These are phyloP conservation scores for Botrytis hyacinthi DNA, from an alignment of 2,329 filamentous ascomycete genomes.

Conservation along the genomic window DNA sequence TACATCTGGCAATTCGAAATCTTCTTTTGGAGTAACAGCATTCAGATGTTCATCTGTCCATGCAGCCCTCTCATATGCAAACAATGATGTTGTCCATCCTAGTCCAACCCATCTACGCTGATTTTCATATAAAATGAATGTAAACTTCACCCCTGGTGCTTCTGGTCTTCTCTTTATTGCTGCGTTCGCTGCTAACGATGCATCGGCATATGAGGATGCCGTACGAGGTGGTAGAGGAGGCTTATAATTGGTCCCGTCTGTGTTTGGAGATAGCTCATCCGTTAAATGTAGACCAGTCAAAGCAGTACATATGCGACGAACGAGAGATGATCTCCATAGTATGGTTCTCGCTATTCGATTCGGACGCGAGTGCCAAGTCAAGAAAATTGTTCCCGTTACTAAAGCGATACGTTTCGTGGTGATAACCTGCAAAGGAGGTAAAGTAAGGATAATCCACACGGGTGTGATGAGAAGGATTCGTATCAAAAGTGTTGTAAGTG, in stretches of 20 bases:
- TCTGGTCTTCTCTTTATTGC: conserved; percentile 44
- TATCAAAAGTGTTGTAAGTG: conserved; percentile 84
- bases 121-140: conserved; percentile 95
- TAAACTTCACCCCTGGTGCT: conserved; percentile 85
- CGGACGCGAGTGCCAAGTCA: conserved; percentile 91
- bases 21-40: conserved; percentile 69
- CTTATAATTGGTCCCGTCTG: conserved; percentile 32
- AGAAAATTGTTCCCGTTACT: conserved; percentile 77
- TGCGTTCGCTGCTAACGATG: conserved; percentile 39
- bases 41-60: conserved; percentile 98
- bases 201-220: conserved; percentile 28
- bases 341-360: conserved; percentile 82
- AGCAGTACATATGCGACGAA: conserved; percentile 66
- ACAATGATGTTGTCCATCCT: conserved; percentile 89
- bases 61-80: conserved; percentile 82
- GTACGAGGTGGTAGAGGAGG: conserved; percentile 37
- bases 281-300: conserved; percentile 80
- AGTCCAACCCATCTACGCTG: conserved; percentile 92
- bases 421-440: conserved; percentile 80
- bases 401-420: conserved; percentile 82
- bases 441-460: conserved; percentile 78
- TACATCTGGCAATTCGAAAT: conserved; percentile 66
- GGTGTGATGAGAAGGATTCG: conserved; percentile 86
- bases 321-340: conserved; percentile 79
- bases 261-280: conserved; percentile 41